Conservation (phyloP, 495 filamentous ascomycete species). For the Penicillium parvum region DNA sequence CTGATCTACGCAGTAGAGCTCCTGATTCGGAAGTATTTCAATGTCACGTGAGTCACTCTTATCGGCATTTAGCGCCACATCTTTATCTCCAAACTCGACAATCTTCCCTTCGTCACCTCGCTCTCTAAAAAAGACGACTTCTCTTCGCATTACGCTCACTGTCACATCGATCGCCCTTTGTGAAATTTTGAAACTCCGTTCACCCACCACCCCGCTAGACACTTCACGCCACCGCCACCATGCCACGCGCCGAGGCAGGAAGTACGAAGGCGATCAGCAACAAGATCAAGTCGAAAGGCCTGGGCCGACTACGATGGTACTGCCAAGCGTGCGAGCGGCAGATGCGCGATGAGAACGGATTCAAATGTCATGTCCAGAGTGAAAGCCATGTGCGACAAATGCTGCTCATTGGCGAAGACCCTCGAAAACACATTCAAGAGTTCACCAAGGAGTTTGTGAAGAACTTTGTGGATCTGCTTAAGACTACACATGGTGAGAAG, state of each 20-base stretch:
- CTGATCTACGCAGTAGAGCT: too few relatives aligned
- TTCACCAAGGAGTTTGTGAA: conserved; percentile 72
- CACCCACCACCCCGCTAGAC: neutral
- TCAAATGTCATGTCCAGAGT: conserved; percentile 67
- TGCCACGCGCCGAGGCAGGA: conserved; percentile 91
- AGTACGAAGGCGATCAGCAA: conserved; percentile 82
- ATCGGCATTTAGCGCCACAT: too few relatives aligned
- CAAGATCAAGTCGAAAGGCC: conserved; percentile 78
- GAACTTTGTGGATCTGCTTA: conserved; percentile 72
- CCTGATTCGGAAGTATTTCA: too few relatives aligned
- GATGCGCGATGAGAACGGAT: conserved; percentile 51
- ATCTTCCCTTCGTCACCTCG: too few relatives aligned
- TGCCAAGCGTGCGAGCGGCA: conserved; percentile 42
- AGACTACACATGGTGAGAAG: conserved; percentile 83
- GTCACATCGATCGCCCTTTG: too few relatives aligned
- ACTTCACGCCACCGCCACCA: conserved; percentile 39
- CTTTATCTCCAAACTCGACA: too few relatives aligned
- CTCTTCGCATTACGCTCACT: too few relatives aligned
- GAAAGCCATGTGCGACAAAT: conserved; percentile 84
- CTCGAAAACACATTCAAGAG: conserved; percentile 70
- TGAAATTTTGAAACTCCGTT: neutral
- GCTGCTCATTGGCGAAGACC: conserved; percentile 77
- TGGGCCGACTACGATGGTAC: conserved; percentile 84
- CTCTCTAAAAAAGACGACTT: too few relatives aligned
- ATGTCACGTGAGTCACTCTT: too few relatives aligned